Conservation (phyloP, 176 grass and related monocot genomes). For the Melocanna baccifera region DNA sequence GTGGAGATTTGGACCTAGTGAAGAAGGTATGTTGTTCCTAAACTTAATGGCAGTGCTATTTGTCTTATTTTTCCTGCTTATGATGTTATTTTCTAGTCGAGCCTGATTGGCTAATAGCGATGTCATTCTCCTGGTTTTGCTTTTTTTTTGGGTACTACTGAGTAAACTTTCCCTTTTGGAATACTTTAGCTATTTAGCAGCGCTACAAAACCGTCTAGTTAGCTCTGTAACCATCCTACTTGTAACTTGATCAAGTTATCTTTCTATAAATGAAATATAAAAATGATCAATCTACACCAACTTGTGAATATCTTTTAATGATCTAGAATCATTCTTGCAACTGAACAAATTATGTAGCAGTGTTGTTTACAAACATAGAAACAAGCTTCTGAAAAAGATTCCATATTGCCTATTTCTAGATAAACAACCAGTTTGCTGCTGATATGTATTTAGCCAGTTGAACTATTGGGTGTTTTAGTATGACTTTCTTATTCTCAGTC, state of each 20-base stretch:
- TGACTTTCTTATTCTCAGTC: not conserved
- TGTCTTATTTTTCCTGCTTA: not conserved
- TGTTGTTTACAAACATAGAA: not conserved
- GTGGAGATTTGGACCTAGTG: too few species aligned
- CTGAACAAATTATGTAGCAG: not conserved
- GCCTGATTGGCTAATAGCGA: not conserved
- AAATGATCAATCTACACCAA: not conserved
- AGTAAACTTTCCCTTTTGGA: not conserved
- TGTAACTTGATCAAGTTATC: not conserved
- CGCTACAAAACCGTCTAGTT: not conserved
- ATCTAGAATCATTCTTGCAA: not conserved
- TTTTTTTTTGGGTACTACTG: not conserved
- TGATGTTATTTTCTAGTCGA: not conserved
- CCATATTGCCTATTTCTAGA: not conserved
- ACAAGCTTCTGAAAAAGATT: not conserved
- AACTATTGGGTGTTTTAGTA: not conserved
- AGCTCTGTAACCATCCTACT: not conserved
- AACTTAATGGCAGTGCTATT: not conserved
- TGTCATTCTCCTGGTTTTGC: not conserved
- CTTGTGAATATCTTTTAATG: not conserved
- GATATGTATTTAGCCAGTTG: not conserved
- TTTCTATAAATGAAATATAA: not conserved
- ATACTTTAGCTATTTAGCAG: not conserved
- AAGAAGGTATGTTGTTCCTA: too few species aligned
- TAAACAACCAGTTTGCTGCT: not conserved